phyloP scores from a whole-genome alignment of 2,329 filamentous ascomycete genomes.

The Balansia obtecta region DNA sequence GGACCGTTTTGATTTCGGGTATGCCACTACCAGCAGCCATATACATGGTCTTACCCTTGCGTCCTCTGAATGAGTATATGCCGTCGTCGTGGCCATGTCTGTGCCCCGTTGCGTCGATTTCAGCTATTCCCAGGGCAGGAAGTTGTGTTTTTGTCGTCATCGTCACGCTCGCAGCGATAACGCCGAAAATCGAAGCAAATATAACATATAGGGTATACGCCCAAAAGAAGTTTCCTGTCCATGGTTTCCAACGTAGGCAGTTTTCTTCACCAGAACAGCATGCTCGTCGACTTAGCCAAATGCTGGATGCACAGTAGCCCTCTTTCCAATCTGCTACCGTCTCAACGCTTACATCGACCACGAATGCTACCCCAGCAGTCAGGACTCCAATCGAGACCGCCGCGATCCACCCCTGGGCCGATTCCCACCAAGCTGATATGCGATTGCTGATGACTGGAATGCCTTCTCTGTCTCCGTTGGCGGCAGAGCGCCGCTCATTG shows the following conservation, averaged over 20 bases:
- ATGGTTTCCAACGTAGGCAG: conserved; percentile 29
- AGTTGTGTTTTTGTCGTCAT: conserved; percentile 30
- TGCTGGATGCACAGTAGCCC: conserved; percentile 37
- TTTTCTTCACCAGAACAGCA: conserved; percentile 28
- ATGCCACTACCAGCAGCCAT: conserved; percentile 47
- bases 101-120: neutral
- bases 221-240: conserved; percentile 20
- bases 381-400: conserved; percentile 39
- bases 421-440: conserved; percentile 26
- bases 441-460: no score
- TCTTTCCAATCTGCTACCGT: conserved; percentile 44
- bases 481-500: conserved; percentile 30
- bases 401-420: conserved; percentile 42
- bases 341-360: conserved; percentile 41
- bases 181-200: conserved; percentile 14
- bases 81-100: conserved; percentile 8
- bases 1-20: conserved; percentile 49
- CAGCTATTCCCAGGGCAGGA: conserved; percentile 21
- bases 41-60: conserved; percentile 38
- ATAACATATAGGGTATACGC: conserved; percentile 16
- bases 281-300: conserved; percentile 32
- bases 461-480: no score
- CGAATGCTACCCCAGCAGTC: conserved; percentile 41
- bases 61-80: neutral
- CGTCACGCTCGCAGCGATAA: conserved; percentile 14